Evolutionary conservation across 2,329 filamentous ascomycete genomes (phyloP).

Genomic region (Penicillium italicum): DNA sequence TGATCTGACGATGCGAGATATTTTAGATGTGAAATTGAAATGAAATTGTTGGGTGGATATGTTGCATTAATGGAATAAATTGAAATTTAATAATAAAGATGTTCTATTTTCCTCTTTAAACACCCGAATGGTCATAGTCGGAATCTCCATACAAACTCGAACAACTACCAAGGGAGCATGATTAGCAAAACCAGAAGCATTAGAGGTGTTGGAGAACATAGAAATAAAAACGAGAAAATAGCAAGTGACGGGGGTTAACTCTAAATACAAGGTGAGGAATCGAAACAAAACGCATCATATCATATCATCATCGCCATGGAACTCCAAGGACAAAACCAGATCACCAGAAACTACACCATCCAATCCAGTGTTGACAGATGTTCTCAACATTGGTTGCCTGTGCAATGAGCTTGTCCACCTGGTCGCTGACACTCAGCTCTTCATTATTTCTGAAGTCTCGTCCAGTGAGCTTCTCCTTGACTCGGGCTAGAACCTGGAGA

Average conservation of each 20-base stretch:
- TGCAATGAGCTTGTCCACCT: slow-evolving; percentile 91
- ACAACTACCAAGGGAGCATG: not conserved
- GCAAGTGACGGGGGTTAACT: slow-evolving; percentile 9
- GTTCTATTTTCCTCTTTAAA: not conserved
- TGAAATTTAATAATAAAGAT: not conserved
- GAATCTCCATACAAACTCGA: not conserved
- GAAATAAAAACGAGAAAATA: slow-evolving; percentile 10
- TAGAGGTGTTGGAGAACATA: not conserved
- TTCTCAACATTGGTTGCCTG: slow-evolving; percentile 98
- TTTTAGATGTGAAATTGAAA: too few relatives aligned
- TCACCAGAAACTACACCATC: slow-evolving; percentile 98
- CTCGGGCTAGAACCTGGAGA: slow-evolving; percentile 82
- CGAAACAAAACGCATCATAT: slow-evolving; percentile 21
- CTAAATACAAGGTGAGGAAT: slow-evolving; percentile 18
- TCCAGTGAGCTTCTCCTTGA: slow-evolving; percentile 93
- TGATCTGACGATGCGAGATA: not conserved
- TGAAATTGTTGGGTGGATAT: not conserved
- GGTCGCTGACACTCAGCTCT: slow-evolving; percentile 77
- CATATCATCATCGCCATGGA: slow-evolving; percentile 25
- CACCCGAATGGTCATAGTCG: not conserved
- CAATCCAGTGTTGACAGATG: slow-evolving; percentile 97
- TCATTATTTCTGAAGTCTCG: slow-evolving; percentile 83
- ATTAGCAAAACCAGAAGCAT: not conserved
- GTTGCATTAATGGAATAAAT: not conserved
- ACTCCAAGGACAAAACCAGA: slow-evolving; percentile 20